phyloP scores from a whole-genome alignment of 1,284 basidiomycete species.

The Vanrija humicola region DNA sequence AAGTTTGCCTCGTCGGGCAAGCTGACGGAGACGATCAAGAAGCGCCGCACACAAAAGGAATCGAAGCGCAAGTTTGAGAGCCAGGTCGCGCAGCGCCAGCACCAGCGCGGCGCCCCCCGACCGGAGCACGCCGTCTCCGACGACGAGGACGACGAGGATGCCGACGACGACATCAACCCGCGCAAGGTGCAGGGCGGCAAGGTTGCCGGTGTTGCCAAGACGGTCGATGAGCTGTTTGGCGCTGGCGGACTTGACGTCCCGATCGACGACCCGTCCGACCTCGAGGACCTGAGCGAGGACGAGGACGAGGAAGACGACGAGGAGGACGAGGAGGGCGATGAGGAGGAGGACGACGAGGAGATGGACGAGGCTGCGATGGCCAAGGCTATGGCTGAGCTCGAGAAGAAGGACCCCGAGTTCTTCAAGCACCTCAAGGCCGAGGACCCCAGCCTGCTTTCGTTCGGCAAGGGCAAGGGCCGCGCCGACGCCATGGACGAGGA shows the following conservation, averaged over 20 bases:
- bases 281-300: conserved; percentile 63
- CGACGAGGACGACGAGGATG: conserved; percentile 47
- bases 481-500: conserved; percentile 46
- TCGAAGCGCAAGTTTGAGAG: conserved; percentile 66
- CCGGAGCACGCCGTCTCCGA: conserved; percentile 48
- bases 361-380: conserved; percentile 63
- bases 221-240: conserved; percentile 75
- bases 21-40: conserved; percentile 76
- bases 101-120: conserved; percentile 39
- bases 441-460: conserved; percentile 81
- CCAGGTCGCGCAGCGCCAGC: conserved; percentile 44
- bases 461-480: conserved; percentile 52
- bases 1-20: conserved; percentile 84
- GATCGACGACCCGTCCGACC: conserved; percentile 22
- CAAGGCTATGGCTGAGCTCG: conserved; percentile 77
- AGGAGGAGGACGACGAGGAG: conserved; percentile 54
- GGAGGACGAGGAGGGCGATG: conserved; percentile 41
- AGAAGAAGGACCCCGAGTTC: conserved; percentile 96
- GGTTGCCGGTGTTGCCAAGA: conserved; percentile 49
- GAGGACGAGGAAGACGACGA: conserved; percentile 48
- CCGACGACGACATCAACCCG: conserved; percentile 40
- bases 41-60: conserved; percentile 70
- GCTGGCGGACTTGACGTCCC: conserved; percentile 49
- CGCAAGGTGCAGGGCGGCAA: conserved; percentile 43
- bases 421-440: conserved; percentile 98